These are phyloP conservation scores for Ophiostoma perfectum DNA, from an alignment of 2,329 filamentous ascomycete genomes.

Conservation along the genomic window DNA sequence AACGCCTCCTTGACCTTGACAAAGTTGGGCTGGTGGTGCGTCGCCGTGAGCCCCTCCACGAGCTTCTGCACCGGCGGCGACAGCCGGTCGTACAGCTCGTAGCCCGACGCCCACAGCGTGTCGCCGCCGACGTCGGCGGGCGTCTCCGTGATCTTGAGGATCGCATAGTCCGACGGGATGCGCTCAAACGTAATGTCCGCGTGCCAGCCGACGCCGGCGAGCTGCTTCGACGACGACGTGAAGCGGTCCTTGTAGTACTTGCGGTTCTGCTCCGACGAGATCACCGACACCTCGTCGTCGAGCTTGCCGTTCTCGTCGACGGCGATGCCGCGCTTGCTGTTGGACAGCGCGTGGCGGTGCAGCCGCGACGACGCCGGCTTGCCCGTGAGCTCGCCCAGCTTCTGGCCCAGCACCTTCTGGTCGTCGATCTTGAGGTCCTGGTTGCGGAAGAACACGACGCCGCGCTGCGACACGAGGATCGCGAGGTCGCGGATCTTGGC, in stretches of 20 bases:
- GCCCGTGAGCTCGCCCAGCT: slow-evolving; percentile 42
- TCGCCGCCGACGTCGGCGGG: slow-evolving; percentile 42
- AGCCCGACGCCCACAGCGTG: slow-evolving; percentile 61
- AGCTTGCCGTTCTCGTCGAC: slow-evolving; percentile 41
- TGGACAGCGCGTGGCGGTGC: slow-evolving; percentile 44
- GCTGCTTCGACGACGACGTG: slow-evolving; percentile 29
- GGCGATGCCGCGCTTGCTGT: slow-evolving; percentile 42
- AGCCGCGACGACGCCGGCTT: slow-evolving; percentile 40
- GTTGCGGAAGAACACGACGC: slow-evolving; percentile 60
- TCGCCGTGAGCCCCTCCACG: slow-evolving; percentile 24
- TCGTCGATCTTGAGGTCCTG: slow-evolving; percentile 50
- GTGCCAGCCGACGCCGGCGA: slow-evolving; percentile 26
- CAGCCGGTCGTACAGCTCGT: slow-evolving; percentile 52
- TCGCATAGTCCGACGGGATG: slow-evolving; percentile 30
- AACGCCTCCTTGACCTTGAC: slow-evolving; percentile 4
- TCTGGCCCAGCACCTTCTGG: slow-evolving; percentile 48
- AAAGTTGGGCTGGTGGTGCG: neutral
- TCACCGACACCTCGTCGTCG: slow-evolving; percentile 46
- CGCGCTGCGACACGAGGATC: slow-evolving; percentile 53
- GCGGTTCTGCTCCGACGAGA: slow-evolving; percentile 40
- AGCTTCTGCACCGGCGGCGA: slow-evolving; percentile 29
- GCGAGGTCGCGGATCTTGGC: slow-evolving; percentile 46
- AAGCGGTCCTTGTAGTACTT: slow-evolving; percentile 38
- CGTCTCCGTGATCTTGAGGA: slow-evolving; percentile 40
- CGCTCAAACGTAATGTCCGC: neutral